A percentile compares a stretch with the other conserved stretches of the same genome.
Evolutionary conservation across 2,329 filamentous ascomycete genomes (phyloP).

Genomic region (Fusarium dimerum): DNA sequence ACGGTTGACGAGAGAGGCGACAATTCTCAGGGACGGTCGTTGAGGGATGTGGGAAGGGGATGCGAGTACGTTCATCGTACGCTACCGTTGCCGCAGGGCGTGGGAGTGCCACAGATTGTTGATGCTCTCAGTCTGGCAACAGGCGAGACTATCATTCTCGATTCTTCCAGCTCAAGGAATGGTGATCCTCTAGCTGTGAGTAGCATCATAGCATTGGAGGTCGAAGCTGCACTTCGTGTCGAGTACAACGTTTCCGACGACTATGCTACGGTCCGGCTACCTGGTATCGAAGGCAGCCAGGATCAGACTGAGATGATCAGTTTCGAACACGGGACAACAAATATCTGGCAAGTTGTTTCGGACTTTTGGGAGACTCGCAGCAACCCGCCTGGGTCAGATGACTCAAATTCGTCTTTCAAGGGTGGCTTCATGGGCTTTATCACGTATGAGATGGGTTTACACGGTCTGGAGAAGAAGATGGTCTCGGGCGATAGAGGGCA

Average conservation of each 20-base stretch:
- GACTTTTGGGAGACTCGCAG: constrained; percentile 41
- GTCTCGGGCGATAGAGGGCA: constrained; percentile 34
- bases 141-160: constrained; percentile 56
- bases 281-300: constrained; percentile 4
- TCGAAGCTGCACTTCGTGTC: constrained; percentile 57
- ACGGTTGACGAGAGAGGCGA: neutral
- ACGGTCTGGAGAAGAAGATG: constrained; percentile 33
- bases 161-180: constrained; percentile 57
- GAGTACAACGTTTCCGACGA: constrained; percentile 56
- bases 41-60: constrained; percentile 15
- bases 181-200: constrained; percentile 52
- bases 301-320: constrained; percentile 17
- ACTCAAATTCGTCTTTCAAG: constrained; percentile 59
- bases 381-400: constrained; percentile 18
- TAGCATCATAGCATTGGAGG: constrained; percentile 72
- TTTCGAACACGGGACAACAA: constrained; percentile 30
- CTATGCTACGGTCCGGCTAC: constrained; percentile 34
- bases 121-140: constrained; percentile 46
- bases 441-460: constrained; percentile 79
- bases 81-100: constrained; percentile 45
- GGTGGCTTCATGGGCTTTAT: constrained; percentile 84
- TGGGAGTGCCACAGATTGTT: constrained; percentile 56
- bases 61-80: constrained; percentile 41
- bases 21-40: neutral
- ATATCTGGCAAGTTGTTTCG: constrained; percentile 54